Conservation (phyloP, 2,329 filamentous ascomycete species). For the Hirsutella minnesotensis region DNA sequence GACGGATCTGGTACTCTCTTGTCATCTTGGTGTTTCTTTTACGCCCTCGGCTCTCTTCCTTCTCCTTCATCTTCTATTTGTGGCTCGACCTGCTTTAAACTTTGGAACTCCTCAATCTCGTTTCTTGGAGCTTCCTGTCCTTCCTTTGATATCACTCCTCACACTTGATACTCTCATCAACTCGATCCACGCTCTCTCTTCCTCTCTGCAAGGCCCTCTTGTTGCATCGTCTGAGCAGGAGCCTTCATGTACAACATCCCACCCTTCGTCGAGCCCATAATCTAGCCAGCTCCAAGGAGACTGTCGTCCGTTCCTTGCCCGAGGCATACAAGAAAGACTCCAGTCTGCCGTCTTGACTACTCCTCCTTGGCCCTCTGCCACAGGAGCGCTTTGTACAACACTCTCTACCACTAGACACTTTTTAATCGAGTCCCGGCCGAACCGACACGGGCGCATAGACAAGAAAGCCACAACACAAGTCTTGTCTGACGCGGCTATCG, state of each 20-base stretch:
- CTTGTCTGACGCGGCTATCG: neutral
- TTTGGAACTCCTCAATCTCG: conserved; percentile 24
- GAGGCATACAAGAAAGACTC: conserved; percentile 8
- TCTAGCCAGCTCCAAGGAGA: conserved; percentile 20
- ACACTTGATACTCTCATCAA: conserved; percentile 9
- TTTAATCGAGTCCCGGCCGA: conserved; percentile 5
- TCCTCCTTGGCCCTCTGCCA: neutral
- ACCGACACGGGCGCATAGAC: neutral
- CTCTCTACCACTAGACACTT: conserved; percentile 1
- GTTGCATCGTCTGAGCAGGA: neutral
- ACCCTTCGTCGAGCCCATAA: conserved; percentile 16
- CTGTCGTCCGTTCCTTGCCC: conserved; percentile 34
- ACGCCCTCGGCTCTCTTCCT: conserved; percentile 21
- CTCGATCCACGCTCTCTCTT: conserved; percentile 5
- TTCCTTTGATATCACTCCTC: conserved; percentile 24
- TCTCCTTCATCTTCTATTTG: conserved; percentile 28
- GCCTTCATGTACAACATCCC: conserved; percentile 17
- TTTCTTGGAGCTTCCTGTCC: conserved; percentile 23
- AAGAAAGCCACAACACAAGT: neutral
- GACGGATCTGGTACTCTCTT: conserved; percentile 28
- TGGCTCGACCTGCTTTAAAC: conserved; percentile 26
- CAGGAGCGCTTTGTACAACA: conserved; percentile 6
- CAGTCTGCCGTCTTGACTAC: conserved; percentile 4
- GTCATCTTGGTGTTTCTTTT: conserved; percentile 15
- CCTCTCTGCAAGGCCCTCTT: neutral